These are phyloP conservation scores for Mycena haematopus DNA, from an alignment of 768 basidiomycete genomes.

Conservation along the genomic window DNA sequence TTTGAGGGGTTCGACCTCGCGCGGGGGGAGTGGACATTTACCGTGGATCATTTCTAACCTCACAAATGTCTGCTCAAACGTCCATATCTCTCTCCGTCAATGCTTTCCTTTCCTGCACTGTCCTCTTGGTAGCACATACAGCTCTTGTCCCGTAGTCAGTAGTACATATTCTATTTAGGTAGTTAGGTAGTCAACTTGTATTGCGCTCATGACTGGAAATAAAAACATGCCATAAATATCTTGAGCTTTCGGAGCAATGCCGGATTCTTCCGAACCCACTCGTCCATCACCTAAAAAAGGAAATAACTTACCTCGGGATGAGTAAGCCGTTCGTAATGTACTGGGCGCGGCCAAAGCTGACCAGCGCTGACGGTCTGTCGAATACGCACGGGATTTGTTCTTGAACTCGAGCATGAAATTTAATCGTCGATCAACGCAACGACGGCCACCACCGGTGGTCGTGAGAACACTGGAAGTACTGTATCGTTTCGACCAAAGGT, in stretches of 20 bases:
- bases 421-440: no score
- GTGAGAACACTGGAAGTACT: background rate
- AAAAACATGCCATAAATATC: background rate
- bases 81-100: constrained; percentile 1
- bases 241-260: no score
- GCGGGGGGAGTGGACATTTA: constrained; percentile 92
- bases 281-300: constrained; percentile 6
- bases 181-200: constrained; percentile 23
- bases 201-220: constrained; percentile 22
- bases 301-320: constrained; percentile 9
- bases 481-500: no score
- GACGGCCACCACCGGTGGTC: background rate
- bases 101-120: constrained; percentile 3
- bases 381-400: no score
- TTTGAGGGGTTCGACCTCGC: constrained; percentile 79
- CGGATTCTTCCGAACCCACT: constrained; percentile 1
- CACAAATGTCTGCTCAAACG: background rate
- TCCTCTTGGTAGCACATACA: constrained; percentile 19
- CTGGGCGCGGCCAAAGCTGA: background rate
- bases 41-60: constrained; percentile 85
- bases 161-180: constrained; percentile 26
- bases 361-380: background rate
- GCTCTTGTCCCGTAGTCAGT: constrained; percentile 24
- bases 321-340: background rate
- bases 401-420: no score